phyloP scores from a whole-genome alignment of 768 basidiomycete genomes.

The Trametes gibbosa region DNA sequence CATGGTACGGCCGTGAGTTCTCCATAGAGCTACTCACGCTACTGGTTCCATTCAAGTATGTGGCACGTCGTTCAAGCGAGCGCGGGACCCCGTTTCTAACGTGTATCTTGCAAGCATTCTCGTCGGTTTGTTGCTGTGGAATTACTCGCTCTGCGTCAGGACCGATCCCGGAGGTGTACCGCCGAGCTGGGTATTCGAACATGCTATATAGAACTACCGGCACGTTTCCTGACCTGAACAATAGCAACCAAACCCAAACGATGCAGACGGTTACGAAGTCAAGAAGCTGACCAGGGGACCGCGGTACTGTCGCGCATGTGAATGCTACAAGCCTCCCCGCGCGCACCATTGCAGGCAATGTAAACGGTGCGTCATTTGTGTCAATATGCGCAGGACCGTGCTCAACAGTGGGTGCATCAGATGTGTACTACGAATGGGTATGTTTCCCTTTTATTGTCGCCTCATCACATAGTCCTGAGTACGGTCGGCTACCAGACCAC shows the following conservation, averaged over 20 bases:
- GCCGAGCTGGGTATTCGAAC: constrained; percentile 59
- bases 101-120: constrained; percentile 49
- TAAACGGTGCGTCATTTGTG: constrained; percentile 52
- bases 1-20: constrained; percentile 81
- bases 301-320: constrained; percentile 84
- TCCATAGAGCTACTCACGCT: constrained; percentile 73
- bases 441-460: constrained; percentile 20
- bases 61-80: not conserved
- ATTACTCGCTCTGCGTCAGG: constrained; percentile 79
- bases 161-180: constrained; percentile 90
- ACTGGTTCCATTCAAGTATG: constrained; percentile 91
- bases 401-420: constrained; percentile 32
- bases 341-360: constrained; percentile 94
- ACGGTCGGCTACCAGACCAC: constrained; percentile 53
- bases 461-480: constrained; percentile 4
- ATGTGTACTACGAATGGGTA: constrained; percentile 90
- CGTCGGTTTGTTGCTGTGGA: constrained; percentile 79
- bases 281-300: constrained; percentile 84
- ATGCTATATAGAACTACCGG: not conserved
- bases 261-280: constrained; percentile 77
- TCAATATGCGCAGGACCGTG: not conserved
- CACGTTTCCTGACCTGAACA: not conserved
- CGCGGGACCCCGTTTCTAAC: no score
- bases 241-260: constrained; percentile 71
- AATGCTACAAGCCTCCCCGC: constrained; percentile 80